phyloP scores from a whole-genome alignment of 2,329 filamentous ascomycete species.

The Elsinoe australis region DNA sequence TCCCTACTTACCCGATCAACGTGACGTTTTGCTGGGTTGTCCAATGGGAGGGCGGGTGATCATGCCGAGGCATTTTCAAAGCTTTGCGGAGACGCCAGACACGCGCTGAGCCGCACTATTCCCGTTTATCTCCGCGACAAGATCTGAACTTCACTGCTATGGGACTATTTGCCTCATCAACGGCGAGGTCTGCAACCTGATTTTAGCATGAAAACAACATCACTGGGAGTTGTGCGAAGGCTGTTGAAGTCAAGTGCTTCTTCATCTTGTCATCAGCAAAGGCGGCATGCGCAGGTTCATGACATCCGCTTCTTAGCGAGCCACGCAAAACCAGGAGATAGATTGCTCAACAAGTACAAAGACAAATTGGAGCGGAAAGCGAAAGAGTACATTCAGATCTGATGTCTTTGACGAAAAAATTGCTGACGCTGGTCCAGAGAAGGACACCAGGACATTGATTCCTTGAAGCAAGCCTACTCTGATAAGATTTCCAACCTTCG shows the following conservation, averaged over 20 bases:
- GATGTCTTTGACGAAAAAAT: background rate
- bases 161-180: background rate
- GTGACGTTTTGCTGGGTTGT: background rate
- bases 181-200: background rate
- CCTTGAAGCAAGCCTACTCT: slow-evolving; percentile 73
- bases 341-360: slow-evolving; percentile 73
- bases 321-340: slow-evolving; percentile 56
- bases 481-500: slow-evolving; percentile 71
- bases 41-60: background rate
- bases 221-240: background rate
- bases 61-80: slow-evolving; percentile 7
- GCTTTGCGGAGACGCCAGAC: background rate
- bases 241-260: slow-evolving; percentile 4
- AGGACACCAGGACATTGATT: slow-evolving; percentile 61
- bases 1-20: no score
- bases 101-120: background rate
- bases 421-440: slow-evolving; percentile 34
- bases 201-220: background rate
- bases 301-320: slow-evolving; percentile 86
- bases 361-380: slow-evolving; percentile 80
- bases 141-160: background rate
- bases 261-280: slow-evolving; percentile 44
- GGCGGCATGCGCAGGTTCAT: slow-evolving; percentile 84
- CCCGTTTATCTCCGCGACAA: slow-evolving; percentile 12
- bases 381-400: slow-evolving; percentile 45